Evolutionary conservation across 306 rosid species (phyloP).

Genomic region (Canavalia gladiata): DNA sequence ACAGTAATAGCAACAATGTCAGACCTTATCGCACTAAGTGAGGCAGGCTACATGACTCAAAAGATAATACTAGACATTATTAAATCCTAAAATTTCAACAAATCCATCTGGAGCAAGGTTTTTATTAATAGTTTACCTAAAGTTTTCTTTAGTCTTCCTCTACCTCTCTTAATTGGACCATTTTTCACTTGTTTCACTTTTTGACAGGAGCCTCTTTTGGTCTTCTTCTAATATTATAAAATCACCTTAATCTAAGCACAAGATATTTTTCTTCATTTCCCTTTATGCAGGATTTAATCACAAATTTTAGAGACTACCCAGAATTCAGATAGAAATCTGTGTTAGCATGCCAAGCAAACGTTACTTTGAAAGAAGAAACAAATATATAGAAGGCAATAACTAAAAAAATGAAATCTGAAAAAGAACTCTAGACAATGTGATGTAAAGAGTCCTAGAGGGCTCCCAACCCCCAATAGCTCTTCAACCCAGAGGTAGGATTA

Average conservation of each 20-base stretch:
- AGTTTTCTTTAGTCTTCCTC: background rate
- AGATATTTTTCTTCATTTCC: no score
- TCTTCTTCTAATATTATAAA: no score
- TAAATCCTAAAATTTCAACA: background rate
- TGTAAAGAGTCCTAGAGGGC: background rate
- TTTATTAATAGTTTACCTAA: background rate
- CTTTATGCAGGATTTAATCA: no score
- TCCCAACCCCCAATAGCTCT: background rate
- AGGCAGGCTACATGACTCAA: background rate
- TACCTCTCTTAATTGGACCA: background rate
- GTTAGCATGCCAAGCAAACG: background rate
- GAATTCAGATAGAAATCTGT: background rate
- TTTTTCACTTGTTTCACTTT: background rate
- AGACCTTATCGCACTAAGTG: background rate
- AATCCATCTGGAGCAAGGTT: background rate
- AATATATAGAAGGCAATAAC: background rate
- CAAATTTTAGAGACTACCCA: background rate
- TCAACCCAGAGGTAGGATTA: background rate
- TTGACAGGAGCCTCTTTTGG: no score
- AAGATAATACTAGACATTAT: background rate
- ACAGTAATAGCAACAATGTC: background rate
- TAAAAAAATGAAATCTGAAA: background rate
- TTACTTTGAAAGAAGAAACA: background rate
- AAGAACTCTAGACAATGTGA: background rate
- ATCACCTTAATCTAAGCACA: no score